A percentile compares a stretch with the other conserved stretches of the same genome.
These are phyloP conservation scores for Penicillium bovifimosum DNA, from an alignment of 495 filamentous ascomycete genomes.

Conservation along the genomic window DNA sequence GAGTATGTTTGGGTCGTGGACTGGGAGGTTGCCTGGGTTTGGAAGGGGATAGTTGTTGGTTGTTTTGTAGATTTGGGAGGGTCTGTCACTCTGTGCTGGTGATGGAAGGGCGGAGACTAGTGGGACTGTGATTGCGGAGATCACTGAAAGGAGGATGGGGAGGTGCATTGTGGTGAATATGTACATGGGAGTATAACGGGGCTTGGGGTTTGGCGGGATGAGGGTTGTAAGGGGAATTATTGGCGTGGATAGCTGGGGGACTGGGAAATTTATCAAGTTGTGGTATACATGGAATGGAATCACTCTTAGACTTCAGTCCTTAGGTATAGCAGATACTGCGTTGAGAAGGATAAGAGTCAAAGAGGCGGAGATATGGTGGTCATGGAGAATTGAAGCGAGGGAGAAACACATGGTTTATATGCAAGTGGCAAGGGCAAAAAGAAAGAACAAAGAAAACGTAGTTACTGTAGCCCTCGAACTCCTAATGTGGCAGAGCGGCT, in stretches of 20 bases:
- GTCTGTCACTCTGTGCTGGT: not conserved
- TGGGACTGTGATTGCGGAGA: constrained; percentile 1
- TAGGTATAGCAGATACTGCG: not conserved
- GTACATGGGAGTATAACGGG: not conserved
- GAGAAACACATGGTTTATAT: constrained; percentile 2
- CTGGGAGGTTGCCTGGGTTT: constrained; percentile 31
- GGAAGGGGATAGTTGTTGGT: constrained; percentile 30
- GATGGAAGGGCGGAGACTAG: constrained; percentile 13
- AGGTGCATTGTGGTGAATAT: constrained; percentile 1
- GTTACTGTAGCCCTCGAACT: not conserved
- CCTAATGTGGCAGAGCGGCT: too few species aligned
- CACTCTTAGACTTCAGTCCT: not conserved
- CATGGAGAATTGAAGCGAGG: not conserved
- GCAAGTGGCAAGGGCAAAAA: constrained; percentile 3
- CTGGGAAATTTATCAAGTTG: not conserved
- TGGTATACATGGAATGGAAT: not conserved
- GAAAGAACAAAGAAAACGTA: not conserved
- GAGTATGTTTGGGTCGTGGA: constrained; percentile 40
- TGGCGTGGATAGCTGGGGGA: not conserved
- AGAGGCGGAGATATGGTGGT: not conserved
- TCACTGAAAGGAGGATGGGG: not conserved
- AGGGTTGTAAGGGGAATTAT: not conserved
- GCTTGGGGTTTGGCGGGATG: not conserved
- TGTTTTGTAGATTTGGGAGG: constrained; percentile 24
- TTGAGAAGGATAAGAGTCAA: not conserved